These are phyloP conservation scores for Kluyveromyces marxianus DNA, from an alignment of 1,139 yeast species.

Conservation along the genomic window DNA sequence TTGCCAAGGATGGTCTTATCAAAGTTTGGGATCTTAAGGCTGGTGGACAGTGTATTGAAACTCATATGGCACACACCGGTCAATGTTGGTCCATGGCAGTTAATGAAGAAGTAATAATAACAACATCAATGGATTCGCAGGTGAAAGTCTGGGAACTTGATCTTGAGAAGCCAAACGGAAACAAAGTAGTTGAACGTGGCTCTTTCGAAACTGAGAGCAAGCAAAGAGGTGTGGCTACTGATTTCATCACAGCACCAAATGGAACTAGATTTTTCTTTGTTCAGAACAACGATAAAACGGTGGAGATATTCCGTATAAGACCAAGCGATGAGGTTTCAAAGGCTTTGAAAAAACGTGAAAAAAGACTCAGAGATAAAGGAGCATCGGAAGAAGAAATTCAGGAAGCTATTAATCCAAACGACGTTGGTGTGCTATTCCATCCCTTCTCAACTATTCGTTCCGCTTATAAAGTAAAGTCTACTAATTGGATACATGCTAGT, in stretches of 20 bases:
- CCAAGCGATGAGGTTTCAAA: constrained; percentile 70
- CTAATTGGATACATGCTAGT: constrained; percentile 43
- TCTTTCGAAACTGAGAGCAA: constrained; percentile 69
- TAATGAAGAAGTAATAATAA: constrained; percentile 41
- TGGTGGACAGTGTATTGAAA: constrained; percentile 77
- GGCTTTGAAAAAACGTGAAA: constrained; percentile 71
- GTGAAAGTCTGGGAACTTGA: constrained; percentile 76
- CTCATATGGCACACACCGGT: constrained; percentile 87
- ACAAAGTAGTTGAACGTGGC: constrained; percentile 57
- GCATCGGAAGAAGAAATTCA: constrained; percentile 54
- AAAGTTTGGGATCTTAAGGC: constrained; percentile 89
- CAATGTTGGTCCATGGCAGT: constrained; percentile 85
- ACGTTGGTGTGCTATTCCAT: constrained; percentile 51
- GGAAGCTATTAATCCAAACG: constrained; percentile 46
- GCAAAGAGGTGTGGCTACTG: constrained; percentile 59
- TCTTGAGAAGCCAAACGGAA: constrained; percentile 43
- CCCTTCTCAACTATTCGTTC: constrained; percentile 59
- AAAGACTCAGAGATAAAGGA: constrained; percentile 70
- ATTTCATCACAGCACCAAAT: constrained; percentile 40
- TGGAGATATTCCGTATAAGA: constrained; percentile 78
- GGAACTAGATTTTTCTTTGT: constrained; percentile 50
- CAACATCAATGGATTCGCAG: constrained; percentile 76
- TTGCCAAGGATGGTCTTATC: constrained; percentile 82
- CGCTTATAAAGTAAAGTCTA: constrained; percentile 47
- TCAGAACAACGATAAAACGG: constrained; percentile 71